A percentile compares a stretch with the other conserved stretches of the same genome.
These are phyloP conservation scores for Xylaria nigripes DNA, from an alignment of 495 filamentous ascomycete genomes.

Conservation along the genomic window DNA sequence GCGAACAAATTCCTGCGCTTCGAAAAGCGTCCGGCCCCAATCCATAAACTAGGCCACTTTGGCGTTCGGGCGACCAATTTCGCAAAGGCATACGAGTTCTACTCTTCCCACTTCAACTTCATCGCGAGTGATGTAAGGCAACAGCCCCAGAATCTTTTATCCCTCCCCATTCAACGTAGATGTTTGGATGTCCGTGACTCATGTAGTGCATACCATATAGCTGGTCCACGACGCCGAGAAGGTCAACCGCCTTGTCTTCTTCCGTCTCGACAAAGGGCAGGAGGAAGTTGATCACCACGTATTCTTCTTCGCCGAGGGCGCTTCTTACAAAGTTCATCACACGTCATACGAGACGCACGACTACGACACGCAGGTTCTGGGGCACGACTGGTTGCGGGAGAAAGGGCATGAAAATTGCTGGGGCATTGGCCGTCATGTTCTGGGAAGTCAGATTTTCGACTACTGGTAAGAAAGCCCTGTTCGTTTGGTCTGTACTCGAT, in stretches of 20 bases:
- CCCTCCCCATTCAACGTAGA: background rate
- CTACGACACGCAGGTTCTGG: constrained; percentile 65
- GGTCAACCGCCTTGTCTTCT: constrained; percentile 51
- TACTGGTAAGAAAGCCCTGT: constrained; percentile 46
- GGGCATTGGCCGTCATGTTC: constrained; percentile 63
- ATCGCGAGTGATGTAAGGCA: constrained; percentile 44
- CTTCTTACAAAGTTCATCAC: constrained; percentile 59
- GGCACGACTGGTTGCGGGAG: constrained; percentile 60
- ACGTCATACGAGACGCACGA: constrained; percentile 68
- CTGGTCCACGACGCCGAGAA: constrained; percentile 44
- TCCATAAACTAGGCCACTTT: constrained; percentile 72
- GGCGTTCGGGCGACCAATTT: constrained; percentile 57
- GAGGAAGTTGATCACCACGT: constrained; percentile 61
- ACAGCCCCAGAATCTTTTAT: background rate
- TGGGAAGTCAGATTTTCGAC: constrained; percentile 61
- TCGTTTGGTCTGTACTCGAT: background rate
- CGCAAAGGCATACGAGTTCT: constrained; percentile 50
- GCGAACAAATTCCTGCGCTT: constrained; percentile 44
- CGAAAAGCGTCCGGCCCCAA: constrained; percentile 55
- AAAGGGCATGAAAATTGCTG: constrained; percentile 61
- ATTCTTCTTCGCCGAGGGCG: constrained; percentile 57
- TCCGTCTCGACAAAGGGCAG: constrained; percentile 54
- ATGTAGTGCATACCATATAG: constrained; percentile 1
- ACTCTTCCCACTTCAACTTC: constrained; percentile 60
- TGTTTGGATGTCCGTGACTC: background rate